These are phyloP conservation scores for Thermothielavioides terrestris DNA, from an alignment of 495 filamentous ascomycete species.

Conservation along the genomic window DNA sequence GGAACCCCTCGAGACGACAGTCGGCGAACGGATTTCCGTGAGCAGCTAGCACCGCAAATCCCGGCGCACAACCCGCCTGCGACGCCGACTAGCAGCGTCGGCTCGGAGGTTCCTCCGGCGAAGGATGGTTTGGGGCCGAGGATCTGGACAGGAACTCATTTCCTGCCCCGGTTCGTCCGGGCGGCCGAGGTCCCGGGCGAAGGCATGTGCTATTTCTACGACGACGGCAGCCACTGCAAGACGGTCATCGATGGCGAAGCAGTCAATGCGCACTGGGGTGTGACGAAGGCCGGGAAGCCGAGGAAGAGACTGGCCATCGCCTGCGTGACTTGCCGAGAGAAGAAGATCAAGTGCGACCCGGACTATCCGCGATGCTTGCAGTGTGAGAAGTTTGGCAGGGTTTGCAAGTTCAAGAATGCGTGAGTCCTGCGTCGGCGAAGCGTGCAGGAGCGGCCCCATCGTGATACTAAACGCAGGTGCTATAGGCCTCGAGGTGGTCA, in stretches of 20 bases:
- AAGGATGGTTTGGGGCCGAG: constrained; percentile 51
- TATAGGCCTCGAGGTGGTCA: constrained; percentile 45
- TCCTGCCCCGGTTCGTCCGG: constrained; percentile 49
- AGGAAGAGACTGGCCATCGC: constrained; percentile 83
- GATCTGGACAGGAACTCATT: constrained; percentile 54
- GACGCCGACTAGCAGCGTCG: constrained; percentile 32
- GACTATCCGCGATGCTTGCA: constrained; percentile 78
- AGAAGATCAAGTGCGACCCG: constrained; percentile 95
- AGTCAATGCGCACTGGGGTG: constrained; percentile 86
- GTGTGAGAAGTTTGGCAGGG: constrained; percentile 78
- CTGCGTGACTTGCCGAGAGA: constrained; percentile 83
- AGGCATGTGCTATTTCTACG: constrained; percentile 78
- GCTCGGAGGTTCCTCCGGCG: constrained; percentile 33
- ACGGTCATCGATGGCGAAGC: constrained; percentile 75
- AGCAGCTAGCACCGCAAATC: constrained; percentile 22
- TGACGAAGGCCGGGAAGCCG: constrained; percentile 87
- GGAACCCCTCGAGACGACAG: constrained; percentile 17
- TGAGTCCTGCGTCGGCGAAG: constrained; percentile 49
- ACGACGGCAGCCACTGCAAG: constrained; percentile 75
- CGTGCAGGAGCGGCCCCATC: not conserved
- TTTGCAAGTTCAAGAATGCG: constrained; percentile 83
- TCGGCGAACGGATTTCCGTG: constrained; percentile 13
- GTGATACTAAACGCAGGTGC: not conserved
- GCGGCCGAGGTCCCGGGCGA: constrained; percentile 62
- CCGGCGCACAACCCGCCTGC: constrained; percentile 26